Percentiles rank a stretch among this genome's conserved stretches.
These are phyloP conservation scores for Podospora pseudoanserina DNA, from an alignment of 495 filamentous ascomycete species.

Conservation along the genomic window DNA sequence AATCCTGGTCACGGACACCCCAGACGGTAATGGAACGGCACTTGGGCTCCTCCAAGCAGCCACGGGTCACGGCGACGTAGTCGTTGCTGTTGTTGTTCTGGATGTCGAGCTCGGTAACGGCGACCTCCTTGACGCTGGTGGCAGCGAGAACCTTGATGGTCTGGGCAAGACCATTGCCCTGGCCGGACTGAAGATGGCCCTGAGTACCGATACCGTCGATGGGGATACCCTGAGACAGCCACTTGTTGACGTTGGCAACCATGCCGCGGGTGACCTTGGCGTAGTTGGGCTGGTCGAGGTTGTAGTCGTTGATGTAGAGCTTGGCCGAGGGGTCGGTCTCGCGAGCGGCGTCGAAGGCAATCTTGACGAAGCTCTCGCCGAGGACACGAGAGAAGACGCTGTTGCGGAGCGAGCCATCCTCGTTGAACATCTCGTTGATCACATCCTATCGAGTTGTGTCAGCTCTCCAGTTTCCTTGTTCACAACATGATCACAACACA, in stretches of 20 bases:
- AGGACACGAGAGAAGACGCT: constrained; percentile 59
- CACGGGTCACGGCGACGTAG: constrained; percentile 61
- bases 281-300: constrained; percentile 46
- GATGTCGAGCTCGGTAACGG: constrained; percentile 66
- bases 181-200: constrained; percentile 54
- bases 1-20: constrained; percentile 68
- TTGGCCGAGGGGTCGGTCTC: constrained; percentile 55
- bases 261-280: constrained; percentile 59
- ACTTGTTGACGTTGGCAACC: constrained; percentile 61
- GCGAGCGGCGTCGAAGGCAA: constrained; percentile 60
- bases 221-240: constrained; percentile 60
- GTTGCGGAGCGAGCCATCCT: constrained; percentile 54
- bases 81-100: constrained; percentile 54
- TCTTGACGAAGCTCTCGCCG: constrained; percentile 54
- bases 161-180: constrained; percentile 41
- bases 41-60: constrained; percentile 59
- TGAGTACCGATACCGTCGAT: constrained; percentile 74
- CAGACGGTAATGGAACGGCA: constrained; percentile 76
- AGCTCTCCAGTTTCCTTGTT: neutral
- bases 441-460: constrained; percentile 46
- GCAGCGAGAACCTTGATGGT: constrained; percentile 56
- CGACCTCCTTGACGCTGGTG: constrained; percentile 52
- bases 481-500: neutral
- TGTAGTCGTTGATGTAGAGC: constrained; percentile 71
- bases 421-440: constrained; percentile 66